Evolutionary conservation across 176 grass and related monocot species (phyloP).

Genomic region (Oryza glaberrima): DNA sequence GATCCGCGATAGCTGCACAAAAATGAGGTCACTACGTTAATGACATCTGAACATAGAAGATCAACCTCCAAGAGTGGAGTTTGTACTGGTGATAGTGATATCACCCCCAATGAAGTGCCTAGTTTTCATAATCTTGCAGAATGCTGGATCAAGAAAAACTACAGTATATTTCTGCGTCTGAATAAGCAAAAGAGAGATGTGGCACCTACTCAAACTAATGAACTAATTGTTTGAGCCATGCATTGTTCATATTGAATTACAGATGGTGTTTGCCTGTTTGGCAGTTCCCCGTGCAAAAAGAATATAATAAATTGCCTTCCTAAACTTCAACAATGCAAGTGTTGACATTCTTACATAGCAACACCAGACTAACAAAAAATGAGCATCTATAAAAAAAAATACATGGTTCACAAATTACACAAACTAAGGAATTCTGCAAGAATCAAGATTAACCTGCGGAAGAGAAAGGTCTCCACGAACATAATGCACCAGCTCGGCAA

Average conservation of each 20-base stretch:
- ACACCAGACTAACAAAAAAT: not conserved
- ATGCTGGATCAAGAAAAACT: conserved; percentile 5
- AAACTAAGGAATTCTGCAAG: conserved; percentile 19
- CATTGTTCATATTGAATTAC: not conserved
- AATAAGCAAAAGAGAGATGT: conserved; percentile 16
- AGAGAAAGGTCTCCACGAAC: conserved; percentile 82
- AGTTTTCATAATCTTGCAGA: not conserved
- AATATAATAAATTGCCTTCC: conserved; percentile 3
- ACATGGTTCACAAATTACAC: conserved; percentile 23
- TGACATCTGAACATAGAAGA: conserved; percentile 6
- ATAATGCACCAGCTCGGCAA: conserved; percentile 98
- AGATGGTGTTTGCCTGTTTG: not conserved
- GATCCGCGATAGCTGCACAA: conserved; percentile 91
- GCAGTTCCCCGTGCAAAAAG: conserved; percentile 12
- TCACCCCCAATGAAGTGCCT: not conserved
- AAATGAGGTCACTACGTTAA: conserved; percentile 46
- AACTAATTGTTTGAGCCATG: conserved; percentile 2
- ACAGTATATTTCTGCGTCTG: conserved; percentile 16
- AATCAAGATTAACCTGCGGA: conserved; percentile 60
- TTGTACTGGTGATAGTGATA: not conserved
- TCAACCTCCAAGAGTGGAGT: conserved; percentile 6
- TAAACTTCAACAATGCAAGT: conserved; percentile 5
- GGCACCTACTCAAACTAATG: not conserved
- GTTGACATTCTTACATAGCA: not conserved
- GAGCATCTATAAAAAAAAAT: conserved; percentile 15